phyloP scores from a whole-genome alignment of 169 alveolate genomes.

The Neospora caninum region DNA sequence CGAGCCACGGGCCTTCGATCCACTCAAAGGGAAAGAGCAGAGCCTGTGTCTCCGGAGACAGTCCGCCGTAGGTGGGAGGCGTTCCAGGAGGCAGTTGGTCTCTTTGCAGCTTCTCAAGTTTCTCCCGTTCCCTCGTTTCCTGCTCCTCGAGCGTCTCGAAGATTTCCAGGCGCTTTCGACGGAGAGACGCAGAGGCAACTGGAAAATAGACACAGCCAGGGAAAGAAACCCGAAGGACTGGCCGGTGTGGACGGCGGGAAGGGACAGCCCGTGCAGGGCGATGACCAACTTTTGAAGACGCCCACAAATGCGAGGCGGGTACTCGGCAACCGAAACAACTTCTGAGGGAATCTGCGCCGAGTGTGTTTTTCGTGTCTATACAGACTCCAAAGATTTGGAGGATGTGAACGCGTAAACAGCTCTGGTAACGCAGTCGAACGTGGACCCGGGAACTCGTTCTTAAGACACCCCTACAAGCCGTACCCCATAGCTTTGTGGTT shows the following conservation, averaged over 20 bases:
- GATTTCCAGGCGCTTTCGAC: neutral
- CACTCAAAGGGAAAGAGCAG: slow-evolving; percentile 13
- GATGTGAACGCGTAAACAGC: too few species aligned
- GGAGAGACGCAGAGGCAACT: neutral
- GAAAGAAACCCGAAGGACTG: neutral
- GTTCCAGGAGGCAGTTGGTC: neutral
- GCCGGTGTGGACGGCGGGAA: neutral
- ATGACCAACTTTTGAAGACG: too few species aligned
- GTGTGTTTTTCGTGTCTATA: too few species aligned
- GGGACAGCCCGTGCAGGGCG: too few species aligned
- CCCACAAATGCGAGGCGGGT: too few species aligned
- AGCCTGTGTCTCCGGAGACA: neutral
- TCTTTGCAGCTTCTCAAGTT: neutral
- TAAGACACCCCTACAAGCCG: too few species aligned
- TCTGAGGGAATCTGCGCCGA: too few species aligned
- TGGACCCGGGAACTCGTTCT: too few species aligned
- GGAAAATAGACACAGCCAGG: neutral
- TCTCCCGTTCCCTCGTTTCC: neutral
- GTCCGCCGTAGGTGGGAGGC: neutral
- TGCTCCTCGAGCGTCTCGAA: neutral
- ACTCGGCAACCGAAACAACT: too few species aligned
- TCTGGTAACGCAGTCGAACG: too few species aligned
- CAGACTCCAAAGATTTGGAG: too few species aligned
- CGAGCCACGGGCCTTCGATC: neutral
- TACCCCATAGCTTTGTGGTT: too few species aligned